Percentiles rank a stretch among this genome's conserved stretches.
These are phyloP conservation scores for Warburgia ugandensis DNA, from an alignment of 164 flowering plant species.

Conservation along the genomic window DNA sequence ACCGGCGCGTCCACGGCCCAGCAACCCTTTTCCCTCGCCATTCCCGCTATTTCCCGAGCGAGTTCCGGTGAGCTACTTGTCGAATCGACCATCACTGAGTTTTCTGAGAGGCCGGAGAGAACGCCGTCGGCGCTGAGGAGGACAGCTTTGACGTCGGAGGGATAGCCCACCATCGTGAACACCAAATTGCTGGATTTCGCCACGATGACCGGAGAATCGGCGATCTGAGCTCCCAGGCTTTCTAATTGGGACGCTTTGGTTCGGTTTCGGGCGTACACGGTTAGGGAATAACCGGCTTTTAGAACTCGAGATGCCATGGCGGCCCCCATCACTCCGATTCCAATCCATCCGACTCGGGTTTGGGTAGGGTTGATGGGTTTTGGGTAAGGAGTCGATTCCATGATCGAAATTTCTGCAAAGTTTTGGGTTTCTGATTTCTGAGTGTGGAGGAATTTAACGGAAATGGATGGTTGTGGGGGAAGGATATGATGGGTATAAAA, in stretches of 20 bases:
- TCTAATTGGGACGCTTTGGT: conserved; percentile 28
- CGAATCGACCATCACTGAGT: conserved; percentile 54
- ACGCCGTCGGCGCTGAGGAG: conserved; percentile 32
- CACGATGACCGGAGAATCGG: conserved; percentile 34
- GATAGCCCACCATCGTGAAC: conserved; percentile 80
- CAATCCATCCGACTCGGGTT: conserved; percentile 78
- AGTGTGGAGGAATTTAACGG: neutral
- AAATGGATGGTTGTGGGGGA: neutral
- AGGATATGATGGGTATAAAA: neutral
- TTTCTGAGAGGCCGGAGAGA: too few relatives aligned
- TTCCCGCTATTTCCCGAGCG: conserved; percentile 37
- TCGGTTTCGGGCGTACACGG: conserved; percentile 55
- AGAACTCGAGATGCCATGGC: conserved; percentile 69
- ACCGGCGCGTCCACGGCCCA: conserved; percentile 75
- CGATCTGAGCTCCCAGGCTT: too few relatives aligned
- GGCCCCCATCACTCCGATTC: conserved; percentile 79
- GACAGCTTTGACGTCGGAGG: conserved; percentile 56
- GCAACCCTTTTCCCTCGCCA: conserved; percentile 36
- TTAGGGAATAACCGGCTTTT: conserved; percentile 60
- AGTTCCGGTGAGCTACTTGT: conserved; percentile 59
- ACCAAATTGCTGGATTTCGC: conserved; percentile 46
- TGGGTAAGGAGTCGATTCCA: conserved; percentile 50
- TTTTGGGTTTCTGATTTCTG: too few relatives aligned
- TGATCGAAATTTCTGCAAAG: conserved; percentile 6
- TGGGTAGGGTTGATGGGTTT: conserved; percentile 32